phyloP scores from a whole-genome alignment of 192 early-diverging fungal species.

The Entophlyctis helioformis region DNA sequence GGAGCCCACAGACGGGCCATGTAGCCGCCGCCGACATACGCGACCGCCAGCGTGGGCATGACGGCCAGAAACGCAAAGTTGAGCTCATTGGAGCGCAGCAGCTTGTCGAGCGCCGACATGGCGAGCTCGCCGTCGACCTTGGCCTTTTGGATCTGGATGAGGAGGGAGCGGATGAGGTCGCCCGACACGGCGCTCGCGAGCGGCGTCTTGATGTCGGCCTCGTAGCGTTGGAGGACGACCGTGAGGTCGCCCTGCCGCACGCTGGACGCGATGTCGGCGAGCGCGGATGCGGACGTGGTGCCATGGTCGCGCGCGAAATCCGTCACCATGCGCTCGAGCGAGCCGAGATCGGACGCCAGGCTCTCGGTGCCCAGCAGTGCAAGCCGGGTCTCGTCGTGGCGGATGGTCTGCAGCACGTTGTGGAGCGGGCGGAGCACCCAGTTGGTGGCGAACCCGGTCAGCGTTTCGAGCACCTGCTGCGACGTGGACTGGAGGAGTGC shows the following conservation, averaged over 20 bases:
- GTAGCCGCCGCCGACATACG: constrained; percentile 40
- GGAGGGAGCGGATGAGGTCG: constrained; percentile 27
- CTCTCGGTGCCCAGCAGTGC: constrained; percentile 64
- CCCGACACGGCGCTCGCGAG: constrained; percentile 16
- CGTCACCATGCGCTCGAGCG: constrained; percentile 81
- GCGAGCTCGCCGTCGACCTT: constrained; percentile 89
- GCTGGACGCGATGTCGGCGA: constrained; percentile 33
- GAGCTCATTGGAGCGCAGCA: constrained; percentile 86
- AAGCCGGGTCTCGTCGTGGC: constrained; percentile 66
- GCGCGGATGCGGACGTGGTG: neutral
- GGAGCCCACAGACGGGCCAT: too few species aligned
- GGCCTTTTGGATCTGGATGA: constrained; percentile 72
- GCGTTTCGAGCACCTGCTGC: too few species aligned
- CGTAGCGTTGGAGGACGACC: constrained; percentile 65
- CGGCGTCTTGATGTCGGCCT: constrained; percentile 57
- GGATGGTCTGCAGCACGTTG: constrained; percentile 66
- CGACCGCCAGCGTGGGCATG: constrained; percentile 53
- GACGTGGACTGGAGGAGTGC: constrained; percentile 31
- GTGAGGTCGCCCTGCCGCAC: constrained; percentile 72
- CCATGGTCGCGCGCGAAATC: constrained; percentile 57
- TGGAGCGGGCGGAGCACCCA: constrained; percentile 68
- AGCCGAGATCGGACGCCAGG: constrained; percentile 66
- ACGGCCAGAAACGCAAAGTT: constrained; percentile 86
- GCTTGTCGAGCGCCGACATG: constrained; percentile 84
- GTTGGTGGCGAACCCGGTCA: constrained; percentile 52